phyloP scores from a whole-genome alignment of 345 rosid species.

The Eucalyptus regnans region DNA sequence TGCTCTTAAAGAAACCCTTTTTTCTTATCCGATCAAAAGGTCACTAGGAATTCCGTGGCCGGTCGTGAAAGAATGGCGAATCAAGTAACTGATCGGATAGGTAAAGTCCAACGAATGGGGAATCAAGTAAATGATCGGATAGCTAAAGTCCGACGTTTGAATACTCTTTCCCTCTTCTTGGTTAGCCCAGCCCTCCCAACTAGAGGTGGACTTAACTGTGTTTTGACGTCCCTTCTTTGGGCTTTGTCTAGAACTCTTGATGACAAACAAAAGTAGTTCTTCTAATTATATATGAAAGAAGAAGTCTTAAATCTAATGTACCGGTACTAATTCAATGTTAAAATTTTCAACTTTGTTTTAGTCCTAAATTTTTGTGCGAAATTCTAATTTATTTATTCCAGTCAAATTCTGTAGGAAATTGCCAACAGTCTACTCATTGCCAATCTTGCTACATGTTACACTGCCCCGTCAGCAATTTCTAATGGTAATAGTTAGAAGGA shows the following conservation, averaged over 20 bases:
- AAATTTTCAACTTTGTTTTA: neutral
- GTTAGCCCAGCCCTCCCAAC: too few relatives aligned
- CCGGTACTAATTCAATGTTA: rapidly evolving
- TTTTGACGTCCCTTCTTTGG: neutral
- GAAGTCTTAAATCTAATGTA: neutral
- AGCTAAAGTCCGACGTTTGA: neutral
- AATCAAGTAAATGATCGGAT: neutral
- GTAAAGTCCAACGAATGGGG: neutral
- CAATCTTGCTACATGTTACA: rapidly evolving
- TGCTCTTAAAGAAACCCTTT: neutral
- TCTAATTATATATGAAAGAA: too few relatives aligned
- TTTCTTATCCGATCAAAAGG: neutral
- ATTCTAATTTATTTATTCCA: neutral
- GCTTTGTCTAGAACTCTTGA: neutral
- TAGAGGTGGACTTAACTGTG: neutral
- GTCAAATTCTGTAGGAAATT: rapidly evolving
- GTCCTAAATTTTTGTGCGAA: rapidly evolving
- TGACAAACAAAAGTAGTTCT: neutral
- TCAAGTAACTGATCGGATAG: neutral
- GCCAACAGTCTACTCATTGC: neutral
- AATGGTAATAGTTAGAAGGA: neutral
- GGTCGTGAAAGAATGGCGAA: neutral
- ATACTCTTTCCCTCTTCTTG: neutral
- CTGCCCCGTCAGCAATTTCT: rapidly evolving
- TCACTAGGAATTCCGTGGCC: neutral